Conservation (phyloP, 202 grass and related monocot species). For the Schoenoplectus triqueter region DNA sequence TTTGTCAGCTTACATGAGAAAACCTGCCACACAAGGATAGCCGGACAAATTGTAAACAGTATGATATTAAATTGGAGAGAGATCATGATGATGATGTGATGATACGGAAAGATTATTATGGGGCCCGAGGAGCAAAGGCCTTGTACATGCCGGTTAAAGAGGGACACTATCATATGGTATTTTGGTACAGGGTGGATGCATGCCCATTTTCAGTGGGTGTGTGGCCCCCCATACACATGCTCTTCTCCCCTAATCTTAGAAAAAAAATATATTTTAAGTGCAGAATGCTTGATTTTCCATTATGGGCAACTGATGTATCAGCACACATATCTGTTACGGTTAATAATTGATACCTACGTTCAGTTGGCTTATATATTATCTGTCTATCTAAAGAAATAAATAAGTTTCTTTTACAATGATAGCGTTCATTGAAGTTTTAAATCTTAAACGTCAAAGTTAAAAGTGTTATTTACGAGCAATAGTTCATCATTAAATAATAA, state of each 20-base stretch:
- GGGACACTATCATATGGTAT: conserved; percentile 73
- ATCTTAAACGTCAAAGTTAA: conserved; percentile 48
- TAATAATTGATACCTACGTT: conserved; percentile 30
- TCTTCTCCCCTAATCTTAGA: conserved; percentile 1
- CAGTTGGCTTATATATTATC: no score
- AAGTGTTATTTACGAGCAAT: not conserved
- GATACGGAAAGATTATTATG: conserved; percentile 32
- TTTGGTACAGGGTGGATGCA: conserved; percentile 61
- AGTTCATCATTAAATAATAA: not conserved
- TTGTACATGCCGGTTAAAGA: conserved; percentile 63
- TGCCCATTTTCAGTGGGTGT: conserved; percentile 50
- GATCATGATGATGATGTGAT: conserved; percentile 45
- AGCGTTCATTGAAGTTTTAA: not conserved
- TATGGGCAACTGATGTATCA: conserved; percentile 51
- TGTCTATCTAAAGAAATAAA: no score
- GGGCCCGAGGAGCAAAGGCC: conserved; percentile 31
- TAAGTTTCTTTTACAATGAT: not conserved
- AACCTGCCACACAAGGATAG: conserved; percentile 9
- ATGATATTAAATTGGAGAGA: conserved; percentile 16
- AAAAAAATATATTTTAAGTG: conserved; percentile 24
- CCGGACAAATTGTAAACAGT: not conserved
- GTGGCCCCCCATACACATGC: conserved; percentile 30
- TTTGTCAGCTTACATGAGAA: not conserved
- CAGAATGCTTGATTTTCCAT: conserved; percentile 45
- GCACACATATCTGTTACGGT: conserved; percentile 26